These are phyloP conservation scores for Pyricularia sp. DNA, from an alignment of 2,329 filamentous ascomycete species.

Conservation along the genomic window DNA sequence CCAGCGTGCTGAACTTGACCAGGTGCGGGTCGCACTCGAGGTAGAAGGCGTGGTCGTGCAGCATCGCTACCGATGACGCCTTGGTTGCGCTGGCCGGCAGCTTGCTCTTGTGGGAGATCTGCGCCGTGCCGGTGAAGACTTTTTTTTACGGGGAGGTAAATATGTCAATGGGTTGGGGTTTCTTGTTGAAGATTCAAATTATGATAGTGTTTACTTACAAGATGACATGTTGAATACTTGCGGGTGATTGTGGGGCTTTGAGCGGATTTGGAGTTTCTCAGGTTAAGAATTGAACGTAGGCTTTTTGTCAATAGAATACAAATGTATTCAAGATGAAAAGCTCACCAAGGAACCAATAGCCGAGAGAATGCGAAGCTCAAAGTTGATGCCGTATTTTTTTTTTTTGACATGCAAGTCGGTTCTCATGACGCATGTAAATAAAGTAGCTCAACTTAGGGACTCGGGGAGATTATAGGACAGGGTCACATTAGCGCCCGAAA, in stretches of 20 bases:
- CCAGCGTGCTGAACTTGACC: slow-evolving; percentile 26
- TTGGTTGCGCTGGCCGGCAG: slow-evolving; percentile 25
- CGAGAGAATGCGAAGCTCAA: neutral
- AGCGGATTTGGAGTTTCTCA: neutral
- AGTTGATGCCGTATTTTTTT: neutral
- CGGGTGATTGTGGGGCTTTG: neutral
- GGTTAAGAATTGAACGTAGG: neutral
- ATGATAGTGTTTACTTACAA: neutral
- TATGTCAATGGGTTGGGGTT: neutral
- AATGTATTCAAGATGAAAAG: neutral
- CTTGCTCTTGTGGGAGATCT: slow-evolving; percentile 27
- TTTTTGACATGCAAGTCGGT: neutral
- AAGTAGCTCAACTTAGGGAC: neutral
- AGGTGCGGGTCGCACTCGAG: slow-evolving; percentile 39
- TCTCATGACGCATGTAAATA: neutral
- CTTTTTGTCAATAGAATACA: neutral
- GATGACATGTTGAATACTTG: neutral
- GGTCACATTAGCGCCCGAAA: neutral
- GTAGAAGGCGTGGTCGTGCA: slow-evolving; percentile 40
- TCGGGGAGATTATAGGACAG: neutral
- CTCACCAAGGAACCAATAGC: neutral
- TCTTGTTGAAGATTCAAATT: no score
- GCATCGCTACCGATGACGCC: slow-evolving; percentile 29
- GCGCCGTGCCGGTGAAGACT: slow-evolving; percentile 30
- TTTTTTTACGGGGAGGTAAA: no score